These are phyloP conservation scores for Bodo saltans DNA, from an alignment of 78 protist genomes.

Conservation along the genomic window DNA sequence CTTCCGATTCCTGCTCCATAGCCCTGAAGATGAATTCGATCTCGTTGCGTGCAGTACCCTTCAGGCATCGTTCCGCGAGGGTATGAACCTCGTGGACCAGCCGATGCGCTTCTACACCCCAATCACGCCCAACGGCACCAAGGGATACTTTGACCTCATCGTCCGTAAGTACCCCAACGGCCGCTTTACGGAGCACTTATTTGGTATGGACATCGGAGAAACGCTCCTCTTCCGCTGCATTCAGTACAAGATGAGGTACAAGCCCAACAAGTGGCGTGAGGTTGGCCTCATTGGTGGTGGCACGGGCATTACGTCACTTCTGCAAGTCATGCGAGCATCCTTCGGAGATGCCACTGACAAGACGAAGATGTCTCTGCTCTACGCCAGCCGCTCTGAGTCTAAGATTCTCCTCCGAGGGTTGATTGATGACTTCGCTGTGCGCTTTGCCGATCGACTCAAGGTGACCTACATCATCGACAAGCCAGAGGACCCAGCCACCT, in stretches of 20 bases:
- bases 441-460: constrained; percentile 12
- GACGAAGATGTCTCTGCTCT: constrained; percentile 40
- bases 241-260: neutral
- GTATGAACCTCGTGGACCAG: neutral
- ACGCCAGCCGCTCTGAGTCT: constrained; percentile 51
- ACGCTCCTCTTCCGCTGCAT: neutral
- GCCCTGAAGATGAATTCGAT: neutral
- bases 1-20: neutral
- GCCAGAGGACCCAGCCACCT: neutral
- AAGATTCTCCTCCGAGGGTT: constrained; percentile 44
- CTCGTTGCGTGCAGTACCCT: neutral
- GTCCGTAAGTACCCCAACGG: constrained; percentile 5
- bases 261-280: neutral
- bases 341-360: constrained; percentile 31
- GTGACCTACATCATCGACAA: constrained; percentile 1
- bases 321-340: constrained; percentile 13
- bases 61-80: neutral
- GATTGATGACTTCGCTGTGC: constrained; percentile 21
- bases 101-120: constrained; percentile 24
- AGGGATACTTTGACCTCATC: constrained; percentile 19
- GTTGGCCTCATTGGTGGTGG: constrained; percentile 38
- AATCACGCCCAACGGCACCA: constrained; percentile 22
- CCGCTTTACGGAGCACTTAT: neutral
- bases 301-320: constrained; percentile 39
- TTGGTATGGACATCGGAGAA: neutral